Evolutionary conservation across 2,329 filamentous ascomycete genomes (phyloP), one percentile per base, ranked within the genome.

Genomic region (Phialemoniopsis sp.): DNA sequence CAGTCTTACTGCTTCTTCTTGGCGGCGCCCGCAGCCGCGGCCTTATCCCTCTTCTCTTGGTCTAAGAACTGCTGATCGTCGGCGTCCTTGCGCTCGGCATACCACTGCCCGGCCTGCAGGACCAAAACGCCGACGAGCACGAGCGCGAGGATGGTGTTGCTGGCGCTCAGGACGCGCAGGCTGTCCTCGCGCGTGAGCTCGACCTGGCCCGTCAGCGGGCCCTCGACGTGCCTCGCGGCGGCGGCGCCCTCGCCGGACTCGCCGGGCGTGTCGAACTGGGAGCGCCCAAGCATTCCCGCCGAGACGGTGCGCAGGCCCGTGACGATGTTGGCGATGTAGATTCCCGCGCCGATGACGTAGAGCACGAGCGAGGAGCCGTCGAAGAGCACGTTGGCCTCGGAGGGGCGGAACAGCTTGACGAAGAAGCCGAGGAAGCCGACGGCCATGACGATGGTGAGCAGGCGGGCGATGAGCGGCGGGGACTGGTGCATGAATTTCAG

Each of bases 101-200:
- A 98, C 93, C 91, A 97, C 75, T 97, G 89, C 10, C 93, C 93
- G 15, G 89, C 89, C 78, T 98, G 93, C 56, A 98, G 67, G 28
- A 96, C 87, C 48, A 98, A 62, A 9, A 98, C 87, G 5, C 93
- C 93, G 4, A 97, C 83, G 38, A 98, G 67, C 21, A 98, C 89
- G 33, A 98, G 76, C 29, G 91, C 93, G 41, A 97, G 67, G 58
- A 98, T 98, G 4, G 93, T 97, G 66, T 98, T 95, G 63, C 89
- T 95, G 8, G 93, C 93, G 26, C 89, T 82, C 54, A 97, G 72
- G 13, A 98, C 91, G 69, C 88, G 86, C 53, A 98, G 68, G 55
- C 82, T 91, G 61, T 98, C 93, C 66, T 96, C 89, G 18, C 90
- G 72, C 3, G 85, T 85, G 30, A 98, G 71, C 9, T 85, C 75